Conservation (phyloP, 2,329 filamentous ascomycete genomes). For the Diaporthe sp. region DNA sequence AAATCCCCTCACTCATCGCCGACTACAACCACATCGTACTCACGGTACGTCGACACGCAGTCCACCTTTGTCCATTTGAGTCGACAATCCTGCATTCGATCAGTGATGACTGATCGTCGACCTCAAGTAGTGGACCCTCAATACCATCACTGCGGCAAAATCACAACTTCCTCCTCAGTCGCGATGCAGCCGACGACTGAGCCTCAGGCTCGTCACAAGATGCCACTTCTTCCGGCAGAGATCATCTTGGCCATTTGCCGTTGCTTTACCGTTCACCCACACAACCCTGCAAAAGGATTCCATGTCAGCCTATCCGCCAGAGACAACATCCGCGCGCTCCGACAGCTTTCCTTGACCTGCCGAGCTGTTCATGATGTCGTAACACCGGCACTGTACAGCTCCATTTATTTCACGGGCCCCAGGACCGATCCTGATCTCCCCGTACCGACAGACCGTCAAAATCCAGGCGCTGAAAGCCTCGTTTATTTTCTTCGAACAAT, state of each 20-base stretch:
- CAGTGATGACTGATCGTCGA: too few relatives aligned
- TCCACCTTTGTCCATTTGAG: too few relatives aligned
- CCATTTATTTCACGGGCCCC: not conserved
- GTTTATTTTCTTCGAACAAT: not conserved
- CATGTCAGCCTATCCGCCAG: not conserved
- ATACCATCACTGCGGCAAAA: too few relatives aligned
- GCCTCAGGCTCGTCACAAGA: not conserved
- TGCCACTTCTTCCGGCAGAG: not conserved
- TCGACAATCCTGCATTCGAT: too few relatives aligned
- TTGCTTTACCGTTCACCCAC: not conserved
- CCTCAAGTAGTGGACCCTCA: too few relatives aligned
- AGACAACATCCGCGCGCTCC: not conserved
- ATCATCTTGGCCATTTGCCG: not conserved
- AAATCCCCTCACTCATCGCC: too few relatives aligned
- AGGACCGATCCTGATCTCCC: not conserved
- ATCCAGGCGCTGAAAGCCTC: not conserved
- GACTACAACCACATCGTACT: too few relatives aligned
- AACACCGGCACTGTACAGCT: not conserved
- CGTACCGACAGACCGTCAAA: accelerated
- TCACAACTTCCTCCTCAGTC: not conserved
- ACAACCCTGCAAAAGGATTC: not conserved
- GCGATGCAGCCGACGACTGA: not conserved
- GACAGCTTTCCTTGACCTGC: not conserved
- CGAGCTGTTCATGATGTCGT: not conserved
- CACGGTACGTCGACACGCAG: too few relatives aligned